Evolutionary conservation across 2,329 filamentous ascomycete genomes (phyloP).

Genomic region (Pyrenochaeta sp.): DNA sequence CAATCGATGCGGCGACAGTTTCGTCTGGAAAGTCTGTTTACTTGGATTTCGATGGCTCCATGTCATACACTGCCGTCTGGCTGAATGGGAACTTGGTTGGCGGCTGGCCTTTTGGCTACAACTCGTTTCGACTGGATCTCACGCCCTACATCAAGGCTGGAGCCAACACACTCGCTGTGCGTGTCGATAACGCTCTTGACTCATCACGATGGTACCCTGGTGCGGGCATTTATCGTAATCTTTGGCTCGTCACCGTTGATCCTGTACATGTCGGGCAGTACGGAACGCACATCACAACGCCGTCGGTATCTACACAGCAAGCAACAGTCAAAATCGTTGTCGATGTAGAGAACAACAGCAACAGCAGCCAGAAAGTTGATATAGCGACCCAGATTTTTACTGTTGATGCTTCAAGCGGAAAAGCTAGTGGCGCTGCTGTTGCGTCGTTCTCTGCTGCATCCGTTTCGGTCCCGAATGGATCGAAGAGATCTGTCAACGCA

Average conservation of each 20-base stretch:
- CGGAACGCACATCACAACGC: conserved; percentile 58
- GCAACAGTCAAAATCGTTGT: conserved; percentile 57
- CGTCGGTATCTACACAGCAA: conserved; percentile 52
- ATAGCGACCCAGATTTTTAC: conserved; percentile 53
- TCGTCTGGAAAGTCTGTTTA: conserved; percentile 50
- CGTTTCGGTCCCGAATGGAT: conserved; percentile 39
- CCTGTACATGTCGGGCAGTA: conserved; percentile 57
- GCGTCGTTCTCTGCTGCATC: conserved; percentile 44
- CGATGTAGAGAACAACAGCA: conserved; percentile 55
- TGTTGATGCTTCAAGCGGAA: conserved; percentile 43
- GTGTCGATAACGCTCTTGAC: conserved; percentile 57
- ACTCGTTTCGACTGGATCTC: conserved; percentile 58
- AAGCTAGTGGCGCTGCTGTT: conserved; percentile 23
- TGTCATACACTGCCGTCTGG: conserved; percentile 60
- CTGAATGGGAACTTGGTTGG: conserved; percentile 58
- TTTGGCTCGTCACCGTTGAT: conserved; percentile 61
- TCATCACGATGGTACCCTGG: conserved; percentile 64
- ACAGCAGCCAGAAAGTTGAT: conserved; percentile 42
- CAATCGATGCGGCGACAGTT: not conserved
- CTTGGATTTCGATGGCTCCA: conserved; percentile 59
- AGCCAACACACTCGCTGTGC: conserved; percentile 57
- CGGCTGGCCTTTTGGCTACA: conserved; percentile 60
- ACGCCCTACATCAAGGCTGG: conserved; percentile 49
- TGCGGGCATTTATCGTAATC: conserved; percentile 61
- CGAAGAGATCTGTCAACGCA: conserved; percentile 43